Evolutionary conservation across 2,329 filamentous ascomycete species (phyloP).

Genomic region (Colletotrichum tropicale): DNA sequence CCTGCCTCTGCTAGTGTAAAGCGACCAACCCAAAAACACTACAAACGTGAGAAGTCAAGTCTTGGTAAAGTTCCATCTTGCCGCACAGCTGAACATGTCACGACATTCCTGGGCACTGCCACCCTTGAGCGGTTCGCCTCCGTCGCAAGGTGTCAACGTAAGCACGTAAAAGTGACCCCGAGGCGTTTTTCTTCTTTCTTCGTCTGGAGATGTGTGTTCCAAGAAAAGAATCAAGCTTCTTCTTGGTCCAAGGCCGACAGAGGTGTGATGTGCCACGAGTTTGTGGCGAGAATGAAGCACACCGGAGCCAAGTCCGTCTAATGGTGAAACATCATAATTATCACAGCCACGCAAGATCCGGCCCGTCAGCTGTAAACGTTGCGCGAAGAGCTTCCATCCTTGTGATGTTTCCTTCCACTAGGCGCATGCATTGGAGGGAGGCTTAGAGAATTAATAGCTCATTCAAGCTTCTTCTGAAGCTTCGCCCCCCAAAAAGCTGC

Average conservation of each 20-base stretch:
- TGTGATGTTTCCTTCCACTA: background rate
- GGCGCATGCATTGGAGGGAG: background rate
- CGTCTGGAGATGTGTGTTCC: background rate
- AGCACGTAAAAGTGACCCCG: background rate
- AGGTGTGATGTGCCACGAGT: background rate
- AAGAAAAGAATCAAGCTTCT: background rate
- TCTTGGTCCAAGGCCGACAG: background rate
- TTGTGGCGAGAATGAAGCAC: background rate
- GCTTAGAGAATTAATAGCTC: background rate
- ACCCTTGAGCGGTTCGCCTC: background rate
- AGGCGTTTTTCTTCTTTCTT: background rate
- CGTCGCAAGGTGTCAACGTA: background rate
- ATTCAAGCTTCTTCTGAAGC: background rate
- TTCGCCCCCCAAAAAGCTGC: background rate
- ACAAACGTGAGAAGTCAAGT: background rate
- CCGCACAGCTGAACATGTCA: background rate
- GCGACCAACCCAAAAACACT: background rate
- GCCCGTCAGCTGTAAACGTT: background rate
- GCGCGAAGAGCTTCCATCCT: background rate
- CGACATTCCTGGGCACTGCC: background rate
- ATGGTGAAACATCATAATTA: background rate
- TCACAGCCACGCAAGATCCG: background rate
- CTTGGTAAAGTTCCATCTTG: background rate
- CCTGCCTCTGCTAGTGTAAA: background rate
- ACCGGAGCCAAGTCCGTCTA: background rate